Evolutionary conservation across 306 rosid genomes (phyloP), one percentile per base, ranked within the genome.

Genomic region (Castanopsis chinensis): DNA sequence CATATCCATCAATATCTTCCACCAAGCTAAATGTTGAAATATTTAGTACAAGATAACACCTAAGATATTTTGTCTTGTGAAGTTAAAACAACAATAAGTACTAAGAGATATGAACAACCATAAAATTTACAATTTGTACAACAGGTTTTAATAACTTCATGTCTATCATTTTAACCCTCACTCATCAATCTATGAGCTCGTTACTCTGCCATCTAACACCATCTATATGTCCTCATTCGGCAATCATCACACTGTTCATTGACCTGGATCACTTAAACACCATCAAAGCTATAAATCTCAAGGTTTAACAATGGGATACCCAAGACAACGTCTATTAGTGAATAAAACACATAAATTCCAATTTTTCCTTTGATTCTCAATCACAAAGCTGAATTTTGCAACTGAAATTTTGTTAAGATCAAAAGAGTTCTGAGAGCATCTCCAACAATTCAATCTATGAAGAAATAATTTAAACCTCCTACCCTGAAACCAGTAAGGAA

Each of bases 291-390:
- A 65, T 13, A 32, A 13, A 30, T 18, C 71, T 61, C 14, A 58
- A 65, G 19, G 19, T 15, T n/a, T 20, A 65, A 17, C 9, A 4
- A 33, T 32, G 33, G 14, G 71, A 65, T 41, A 65, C 21, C 49
- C 17, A 32, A 21, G 12, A 6, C 71, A 30, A 56, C 25, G 12
- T 5, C 45, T 30, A 33, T 25, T 53, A 23, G n/a, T 21, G 20
- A 74, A 74, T 77, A 60, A 59, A 70, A 55, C 73, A 11, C 27
- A 43, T 51, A 56, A 32, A 58, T 72, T 51, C 71, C 75, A 57
- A 25, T 35, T 75, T 58, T 52, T 61, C 60, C 75, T 54, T 49
- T 14, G 30, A 45, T 53, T 61, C 68, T 61, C 35, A 30, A 45
- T 23, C 55, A 20, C 14, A 7, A 23, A 70, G 56, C n/a, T 43